Percentiles rank a stretch among this genome's conserved stretches.
Conservation (phyloP, 2,329 filamentous ascomycete genomes). For the Pseudohalonectria lignicola region DNA sequence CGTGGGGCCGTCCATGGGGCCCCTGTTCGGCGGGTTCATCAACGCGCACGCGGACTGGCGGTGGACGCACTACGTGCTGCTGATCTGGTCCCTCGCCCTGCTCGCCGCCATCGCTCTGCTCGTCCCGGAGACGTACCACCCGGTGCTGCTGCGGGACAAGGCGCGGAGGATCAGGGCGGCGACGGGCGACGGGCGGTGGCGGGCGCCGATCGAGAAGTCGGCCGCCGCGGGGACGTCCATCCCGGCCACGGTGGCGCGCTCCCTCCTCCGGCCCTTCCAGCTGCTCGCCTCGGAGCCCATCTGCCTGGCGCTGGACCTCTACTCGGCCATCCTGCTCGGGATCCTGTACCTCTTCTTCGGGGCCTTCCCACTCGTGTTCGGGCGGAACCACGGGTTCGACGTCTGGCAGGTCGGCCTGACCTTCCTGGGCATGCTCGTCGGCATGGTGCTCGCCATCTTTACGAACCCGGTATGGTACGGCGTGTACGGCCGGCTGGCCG, state of each 20-base stretch:
- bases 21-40: constrained; percentile 67
- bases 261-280: constrained; percentile 62
- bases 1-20: constrained; percentile 48
- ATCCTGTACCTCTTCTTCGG: constrained; percentile 88
- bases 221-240: constrained; percentile 51
- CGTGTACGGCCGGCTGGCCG: constrained; percentile 46
- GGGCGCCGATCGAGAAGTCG: constrained; percentile 65
- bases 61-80: constrained; percentile 74
- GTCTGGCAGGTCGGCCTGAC: constrained; percentile 71
- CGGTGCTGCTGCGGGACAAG: constrained; percentile 62
- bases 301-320: constrained; percentile 71
- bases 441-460: constrained; percentile 53
- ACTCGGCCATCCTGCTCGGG: constrained; percentile 75
- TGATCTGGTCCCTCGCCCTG: constrained; percentile 68
- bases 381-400: constrained; percentile 61
- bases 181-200: constrained; percentile 68
- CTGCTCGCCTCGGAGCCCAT: constrained; percentile 76
- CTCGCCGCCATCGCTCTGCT: constrained; percentile 54
- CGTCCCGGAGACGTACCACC: constrained; percentile 82
- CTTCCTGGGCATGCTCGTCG: constrained; percentile 61
- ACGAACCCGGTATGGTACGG: constrained; percentile 57
- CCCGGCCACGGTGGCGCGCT: constrained; percentile 42
- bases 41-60: constrained; percentile 65
- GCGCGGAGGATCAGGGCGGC: constrained; percentile 58
- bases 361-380: constrained; percentile 73